Percentiles rank a stretch among this genome's conserved stretches.
Conservation (phyloP, 1,284 basidiomycete genomes). For the Sutorius eximius region DNA sequence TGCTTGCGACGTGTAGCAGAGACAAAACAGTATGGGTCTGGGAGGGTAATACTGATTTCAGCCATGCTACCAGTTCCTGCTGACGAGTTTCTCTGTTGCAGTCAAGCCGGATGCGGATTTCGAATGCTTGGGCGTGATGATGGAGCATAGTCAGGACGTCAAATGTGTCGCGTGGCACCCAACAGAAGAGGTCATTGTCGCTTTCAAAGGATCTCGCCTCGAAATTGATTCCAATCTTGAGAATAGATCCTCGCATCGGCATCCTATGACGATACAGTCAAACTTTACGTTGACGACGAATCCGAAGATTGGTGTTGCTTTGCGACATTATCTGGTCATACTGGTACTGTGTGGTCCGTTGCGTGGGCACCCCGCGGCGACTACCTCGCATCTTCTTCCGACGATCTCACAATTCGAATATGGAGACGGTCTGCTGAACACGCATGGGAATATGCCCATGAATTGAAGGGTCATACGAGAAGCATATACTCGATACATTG, state of each 20-base stretch:
- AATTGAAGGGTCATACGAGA: slow-evolving; percentile 64
- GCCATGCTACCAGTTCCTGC: not conserved
- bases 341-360: slow-evolving; percentile 91
- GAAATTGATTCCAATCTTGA: slow-evolving; percentile 24
- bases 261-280: slow-evolving; percentile 97
- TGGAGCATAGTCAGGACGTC: slow-evolving; percentile 98
- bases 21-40: slow-evolving; percentile 99
- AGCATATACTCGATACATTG: slow-evolving; percentile 83
- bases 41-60: slow-evolving; percentile 69
- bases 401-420: slow-evolving; percentile 74
- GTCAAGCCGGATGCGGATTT: slow-evolving; percentile 92
- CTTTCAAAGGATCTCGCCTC: slow-evolving; percentile 14
- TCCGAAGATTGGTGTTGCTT: slow-evolving; percentile 94
- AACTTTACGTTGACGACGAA: slow-evolving; percentile 92
- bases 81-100: slow-evolving; percentile 32
- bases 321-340: slow-evolving; percentile 76
- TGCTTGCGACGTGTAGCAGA: slow-evolving; percentile 90
- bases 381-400: slow-evolving; percentile 82
- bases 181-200: slow-evolving; percentile 73
- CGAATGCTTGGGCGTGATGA: slow-evolving; percentile 92
- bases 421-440: slow-evolving; percentile 62
- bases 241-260: slow-evolving; percentile 89
- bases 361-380: slow-evolving; percentile 79
- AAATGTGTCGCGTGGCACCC: slow-evolving; percentile 97
- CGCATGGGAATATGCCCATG: slow-evolving; percentile 58